Evolutionary conservation across 1,284 basidiomycete species (phyloP), one percentile per base, ranked within the genome.

Genomic region (Pisolithus thermaeus): DNA sequence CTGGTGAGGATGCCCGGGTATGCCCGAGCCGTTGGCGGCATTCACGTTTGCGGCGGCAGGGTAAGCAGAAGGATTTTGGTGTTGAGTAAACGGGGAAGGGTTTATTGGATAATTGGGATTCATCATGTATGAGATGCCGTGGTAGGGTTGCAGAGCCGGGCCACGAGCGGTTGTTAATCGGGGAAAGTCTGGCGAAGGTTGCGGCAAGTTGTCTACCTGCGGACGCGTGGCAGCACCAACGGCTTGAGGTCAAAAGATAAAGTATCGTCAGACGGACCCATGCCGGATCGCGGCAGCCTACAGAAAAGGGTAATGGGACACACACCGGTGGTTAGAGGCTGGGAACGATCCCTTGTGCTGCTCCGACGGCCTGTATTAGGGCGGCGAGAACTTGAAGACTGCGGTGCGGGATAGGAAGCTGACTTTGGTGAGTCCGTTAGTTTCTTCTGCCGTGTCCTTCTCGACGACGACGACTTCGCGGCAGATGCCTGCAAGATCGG

Each of bases 31-130:
- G 56, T 56, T 68, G 56, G 72, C 62, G 40, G 73, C 73, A 56
- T 77, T 75, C 43, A 73, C 68, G 11, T 76, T 68, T 23, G 74
- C 67, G 20, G 68, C 71, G 32, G 65, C 66, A 28, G 68, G 66
- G 37, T 66, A 66, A 44, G 55, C 47, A 18, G 74, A 64, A 50
- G 79, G 70, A 7, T 59, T 59, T 44, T 69, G 65, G 51, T 78
- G 73, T 52, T 80, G 80, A 52, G 78, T 64, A 62, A 79, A 85
- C 18, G 78, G 77, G 25, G 83, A 74, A 50, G 79, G 78, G 56
- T 78, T 80, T 56, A 79, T 71, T 37, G 78, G 74, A 62, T 85
- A 57, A 73, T 61, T 66, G 59, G 78, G 80, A 60, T 84, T 84
- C 83, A 87, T 87, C 63, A 82, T 73, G 56, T 75, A 71, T 42